Percentiles rank a stretch among this genome's conserved stretches.
These are phyloP conservation scores for Nitzschia palea DNA, from an alignment of 108 stramenopile species.

Conservation along the genomic window DNA sequence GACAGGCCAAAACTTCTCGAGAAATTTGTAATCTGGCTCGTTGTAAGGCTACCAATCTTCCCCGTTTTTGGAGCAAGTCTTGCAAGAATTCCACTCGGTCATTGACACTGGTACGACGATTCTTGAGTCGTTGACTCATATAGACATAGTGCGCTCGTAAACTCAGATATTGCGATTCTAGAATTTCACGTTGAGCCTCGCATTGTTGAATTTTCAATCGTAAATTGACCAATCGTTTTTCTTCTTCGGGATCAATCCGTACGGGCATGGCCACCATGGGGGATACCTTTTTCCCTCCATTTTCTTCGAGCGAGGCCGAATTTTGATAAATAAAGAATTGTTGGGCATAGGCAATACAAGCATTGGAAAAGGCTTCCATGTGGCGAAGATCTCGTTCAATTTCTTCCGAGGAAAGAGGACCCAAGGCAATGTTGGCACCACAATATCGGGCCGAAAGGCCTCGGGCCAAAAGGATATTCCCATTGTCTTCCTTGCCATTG, in stretches of 20 bases:
- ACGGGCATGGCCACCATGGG: conserved; percentile 65
- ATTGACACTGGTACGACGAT: conserved; percentile 39
- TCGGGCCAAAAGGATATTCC: conserved; percentile 57
- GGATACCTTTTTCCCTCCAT: background rate
- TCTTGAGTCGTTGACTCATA: conserved; percentile 55
- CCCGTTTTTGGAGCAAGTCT: conserved; percentile 48
- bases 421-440: conserved; percentile 49
- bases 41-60: conserved; percentile 56
- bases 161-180: conserved; percentile 80
- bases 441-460: conserved; percentile 75
- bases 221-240: conserved; percentile 71
- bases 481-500: conserved; percentile 7
- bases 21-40: conserved; percentile 66
- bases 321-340: conserved; percentile 73
- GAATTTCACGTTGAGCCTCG: conserved; percentile 72
- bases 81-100: conserved; percentile 56
- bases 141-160: conserved; percentile 81
- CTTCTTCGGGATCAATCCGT: conserved; percentile 88
- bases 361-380: conserved; percentile 78
- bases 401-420: conserved; percentile 40
- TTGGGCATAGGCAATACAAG: conserved; percentile 69
- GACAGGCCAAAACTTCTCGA: conserved; percentile 61
- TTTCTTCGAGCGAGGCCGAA: background rate
- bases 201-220: conserved; percentile 69
- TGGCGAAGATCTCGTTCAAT: conserved; percentile 82